Percentiles rank a stretch among this genome's conserved stretches.
phyloP scores from a whole-genome alignment of 208 protist species.

The Blastocrithidia nonstop region DNA sequence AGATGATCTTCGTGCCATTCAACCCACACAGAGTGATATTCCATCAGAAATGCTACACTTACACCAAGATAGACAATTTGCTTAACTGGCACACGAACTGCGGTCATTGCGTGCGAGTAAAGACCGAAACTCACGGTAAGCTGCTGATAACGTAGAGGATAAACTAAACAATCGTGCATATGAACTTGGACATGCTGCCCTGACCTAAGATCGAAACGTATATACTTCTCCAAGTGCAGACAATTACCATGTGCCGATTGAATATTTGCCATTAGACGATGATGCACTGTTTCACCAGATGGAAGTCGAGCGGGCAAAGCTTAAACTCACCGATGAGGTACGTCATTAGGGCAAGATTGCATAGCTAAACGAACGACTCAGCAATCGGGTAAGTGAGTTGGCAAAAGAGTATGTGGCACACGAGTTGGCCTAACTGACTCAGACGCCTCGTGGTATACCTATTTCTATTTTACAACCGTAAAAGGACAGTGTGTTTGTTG shows the following conservation, averaged over 20 bases:
- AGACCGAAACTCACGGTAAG: slow-evolving; percentile 6
- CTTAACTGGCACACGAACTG: slow-evolving; percentile 28
- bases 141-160: slow-evolving; percentile 40
- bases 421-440: slow-evolving; percentile 29
- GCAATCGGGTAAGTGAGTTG: slow-evolving; percentile 57
- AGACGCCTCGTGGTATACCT: slow-evolving; percentile 35
- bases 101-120: slow-evolving; percentile 28
- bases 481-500: slow-evolving; percentile 35
- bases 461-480: slow-evolving; percentile 39
- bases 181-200: slow-evolving; percentile 36
- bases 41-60: slow-evolving; percentile 36
- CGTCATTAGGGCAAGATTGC: slow-evolving; percentile 38
- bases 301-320: slow-evolving; percentile 64
- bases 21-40: slow-evolving; percentile 25
- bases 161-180: slow-evolving; percentile 54
- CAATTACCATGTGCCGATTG: slow-evolving; percentile 36
- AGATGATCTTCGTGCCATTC: slow-evolving; percentile 39
- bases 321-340: slow-evolving; percentile 23
- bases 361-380: slow-evolving; percentile 53
- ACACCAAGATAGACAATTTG: slow-evolving; percentile 50
- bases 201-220: slow-evolving; percentile 26
- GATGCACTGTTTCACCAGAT: slow-evolving; percentile 44
- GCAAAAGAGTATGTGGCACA: slow-evolving; percentile 33
- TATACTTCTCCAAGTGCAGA: slow-evolving; percentile 33
- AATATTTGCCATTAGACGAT: slow-evolving; percentile 27